phyloP scores from a whole-genome alignment of 768 basidiomycete species.

The Crucibulum laeve region DNA sequence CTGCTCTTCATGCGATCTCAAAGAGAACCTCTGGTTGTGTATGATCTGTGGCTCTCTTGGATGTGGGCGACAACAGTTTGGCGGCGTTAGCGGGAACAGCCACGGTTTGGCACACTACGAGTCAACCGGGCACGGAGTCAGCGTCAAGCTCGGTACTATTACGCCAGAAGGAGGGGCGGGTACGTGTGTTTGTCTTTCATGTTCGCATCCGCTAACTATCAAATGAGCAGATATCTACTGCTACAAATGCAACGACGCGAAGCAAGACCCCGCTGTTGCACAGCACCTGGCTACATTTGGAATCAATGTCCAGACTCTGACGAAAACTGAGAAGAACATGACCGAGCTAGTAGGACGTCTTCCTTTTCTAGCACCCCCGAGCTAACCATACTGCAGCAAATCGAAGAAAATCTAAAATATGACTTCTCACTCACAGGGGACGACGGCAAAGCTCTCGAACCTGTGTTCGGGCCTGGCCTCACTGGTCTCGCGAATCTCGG shows the following conservation, averaged over 20 bases:
- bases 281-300: slow-evolving; percentile 78
- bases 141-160: slow-evolving; percentile 94
- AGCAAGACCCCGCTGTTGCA: slow-evolving; percentile 70
- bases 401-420: slow-evolving; percentile 93
- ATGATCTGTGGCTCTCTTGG: slow-evolving; percentile 86
- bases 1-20: slow-evolving; percentile 80
- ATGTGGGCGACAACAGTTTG: slow-evolving; percentile 84
- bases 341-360: slow-evolving; percentile 73
- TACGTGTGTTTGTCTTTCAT: slow-evolving; percentile 24
- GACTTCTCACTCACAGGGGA: slow-evolving; percentile 90
- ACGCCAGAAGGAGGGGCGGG: slow-evolving; percentile 92
- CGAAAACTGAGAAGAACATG: slow-evolving; percentile 95
- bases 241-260: slow-evolving; percentile 84
- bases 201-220: neutral
- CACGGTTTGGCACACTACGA: slow-evolving; percentile 83
- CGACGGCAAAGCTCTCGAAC: slow-evolving; percentile 82
- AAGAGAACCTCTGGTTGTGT: slow-evolving; percentile 94
- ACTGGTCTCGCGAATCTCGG: slow-evolving; percentile 92
- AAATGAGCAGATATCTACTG: slow-evolving; percentile 79
- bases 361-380: neutral
- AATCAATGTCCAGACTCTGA: slow-evolving; percentile 77
- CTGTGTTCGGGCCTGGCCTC: slow-evolving; percentile 82
- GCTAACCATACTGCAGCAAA: slow-evolving; percentile 54
- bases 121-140: slow-evolving; percentile 68
- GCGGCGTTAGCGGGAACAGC: slow-evolving; percentile 80